Evolutionary conservation across 1,284 basidiomycete genomes (phyloP), one percentile per base, ranked within the genome.

Genomic region (Austropuccinia psidii): DNA sequence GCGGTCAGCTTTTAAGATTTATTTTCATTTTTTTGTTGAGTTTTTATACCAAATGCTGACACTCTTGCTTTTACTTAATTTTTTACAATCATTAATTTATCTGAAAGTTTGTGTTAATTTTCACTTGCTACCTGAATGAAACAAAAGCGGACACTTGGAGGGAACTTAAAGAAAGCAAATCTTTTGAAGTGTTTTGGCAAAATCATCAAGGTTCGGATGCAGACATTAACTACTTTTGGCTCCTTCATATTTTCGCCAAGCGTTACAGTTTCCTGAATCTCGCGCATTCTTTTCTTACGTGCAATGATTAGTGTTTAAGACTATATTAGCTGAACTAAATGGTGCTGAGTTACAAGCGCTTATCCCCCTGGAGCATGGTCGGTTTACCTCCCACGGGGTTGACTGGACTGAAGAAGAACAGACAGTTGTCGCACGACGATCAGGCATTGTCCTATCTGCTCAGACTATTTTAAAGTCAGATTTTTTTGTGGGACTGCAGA

Each of bases 41-140:
- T n/a, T 13, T 57, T 33, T 57, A 9, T 15, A 52, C 33, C 17
- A 24, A 24, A 43, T 54, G 49, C 50, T 52, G 15, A 58, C 75
- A 76, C 47, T 75, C 79, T 35, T 75, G 77, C 19, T 15, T 74
- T 52, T 45, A 13, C 37, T 6, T 27, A 27, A 33, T 41, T 72
- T 0, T 27, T 4, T 29, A 27, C 7, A 54, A 1, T 29, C 62
- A 24, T 31, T 62, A 19, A 21, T 7, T 5, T 37, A 17, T n/a
- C 4, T n/a, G 19, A 31, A 11, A 93, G 76, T 88, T 91, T 80
- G 85, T 98, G 24, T 88, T 98, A 75, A 86, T 96, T 37, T 98
- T 98, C 84, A 91, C 95, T 80, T 89, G 93, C 0, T 98, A 96
- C 80, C 85, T 98, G 33, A 89, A 91, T 77, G 91, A 91, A 19